phyloP scores from a whole-genome alignment of 2,329 filamentous ascomycete species.

The Whalleya microplaca region DNA sequence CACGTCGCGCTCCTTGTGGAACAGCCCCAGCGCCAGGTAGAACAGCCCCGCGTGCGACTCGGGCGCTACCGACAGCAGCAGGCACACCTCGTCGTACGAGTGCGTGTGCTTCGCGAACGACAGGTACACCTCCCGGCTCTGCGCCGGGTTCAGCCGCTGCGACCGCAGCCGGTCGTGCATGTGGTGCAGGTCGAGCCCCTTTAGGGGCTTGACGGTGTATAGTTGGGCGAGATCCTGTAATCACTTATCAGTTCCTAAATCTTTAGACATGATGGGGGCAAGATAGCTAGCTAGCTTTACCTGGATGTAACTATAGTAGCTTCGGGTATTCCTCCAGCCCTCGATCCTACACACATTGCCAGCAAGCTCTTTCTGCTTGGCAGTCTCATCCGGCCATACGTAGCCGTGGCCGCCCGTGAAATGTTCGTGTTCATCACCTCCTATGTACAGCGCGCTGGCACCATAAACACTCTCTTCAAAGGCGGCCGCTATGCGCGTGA shows the following conservation, averaged over 20 bases:
- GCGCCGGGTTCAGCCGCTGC: conserved; percentile 74
- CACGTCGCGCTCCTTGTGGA: conserved; percentile 85
- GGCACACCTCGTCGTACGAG: conserved; percentile 82
- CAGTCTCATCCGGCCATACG: conserved; percentile 85
- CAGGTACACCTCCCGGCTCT: conserved; percentile 84
- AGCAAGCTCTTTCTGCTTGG: conserved; percentile 82
- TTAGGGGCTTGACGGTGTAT: conserved; percentile 69
- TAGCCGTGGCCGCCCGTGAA: conserved; percentile 80
- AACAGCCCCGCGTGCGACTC: conserved; percentile 89
- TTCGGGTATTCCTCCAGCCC: conserved; percentile 93
- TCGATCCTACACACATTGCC: conserved; percentile 93
- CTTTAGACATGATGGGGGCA: conserved; percentile 18
- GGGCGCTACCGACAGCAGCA: conserved; percentile 79
- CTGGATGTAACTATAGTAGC: conserved; percentile 95
- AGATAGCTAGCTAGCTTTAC: conserved; percentile 46
- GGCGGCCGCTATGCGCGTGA: conserved; percentile 87
- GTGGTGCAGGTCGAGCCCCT: conserved; percentile 85
- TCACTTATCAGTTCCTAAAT: conserved; percentile 41
- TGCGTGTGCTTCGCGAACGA: conserved; percentile 76
- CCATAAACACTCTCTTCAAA: conserved; percentile 97
- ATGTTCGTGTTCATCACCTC: conserved; percentile 70
- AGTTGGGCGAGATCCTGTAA: conserved; percentile 66
- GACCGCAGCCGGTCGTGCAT: conserved; percentile 89
- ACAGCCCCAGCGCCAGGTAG: conserved; percentile 86
- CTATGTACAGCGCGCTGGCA: conserved; percentile 85